Percentiles rank a stretch among this genome's conserved stretches.
Evolutionary conservation across 2,329 filamentous ascomycete species (phyloP).

Genomic region (Monosporascus sp.): DNA sequence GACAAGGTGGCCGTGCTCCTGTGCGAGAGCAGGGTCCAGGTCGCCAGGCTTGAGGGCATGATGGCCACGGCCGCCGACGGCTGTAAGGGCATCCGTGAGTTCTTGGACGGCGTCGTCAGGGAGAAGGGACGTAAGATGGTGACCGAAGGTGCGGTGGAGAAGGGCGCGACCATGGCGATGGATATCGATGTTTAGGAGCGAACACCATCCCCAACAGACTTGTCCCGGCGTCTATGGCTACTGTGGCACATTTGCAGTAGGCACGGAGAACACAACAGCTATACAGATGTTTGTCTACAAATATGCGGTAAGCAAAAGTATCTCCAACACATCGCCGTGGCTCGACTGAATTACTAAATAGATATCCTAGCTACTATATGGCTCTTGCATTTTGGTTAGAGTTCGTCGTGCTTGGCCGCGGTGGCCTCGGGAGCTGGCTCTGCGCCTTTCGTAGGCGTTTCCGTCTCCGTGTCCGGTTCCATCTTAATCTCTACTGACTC

Average conservation of each 20-base stretch:
- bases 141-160: slow-evolving; percentile 46
- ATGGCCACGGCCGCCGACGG: slow-evolving; percentile 87
- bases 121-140: slow-evolving; percentile 63
- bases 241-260: background rate
- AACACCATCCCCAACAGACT: no score
- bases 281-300: background rate
- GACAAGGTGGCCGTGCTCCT: slow-evolving; percentile 75
- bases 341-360: no score
- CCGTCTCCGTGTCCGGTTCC: slow-evolving; percentile 19
- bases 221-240: no score
- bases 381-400: slow-evolving; percentile 28
- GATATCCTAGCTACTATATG: background rate
- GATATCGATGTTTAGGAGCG: slow-evolving; percentile 36
- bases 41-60: slow-evolving; percentile 81
- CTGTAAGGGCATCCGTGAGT: slow-evolving; percentile 76
- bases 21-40: slow-evolving; percentile 85
- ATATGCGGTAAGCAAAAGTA: background rate
- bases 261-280: background rate
- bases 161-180: slow-evolving; percentile 44
- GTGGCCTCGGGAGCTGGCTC: slow-evolving; percentile 31
- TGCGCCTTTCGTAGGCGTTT: slow-evolving; percentile 24
- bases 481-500: slow-evolving; percentile 24
- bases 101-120: slow-evolving; percentile 76
- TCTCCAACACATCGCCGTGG: no score
- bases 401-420: slow-evolving; percentile 43